Evolutionary conservation across 441 rosid genomes (phyloP), one percentile per base, ranked within the genome.

Genomic region (Jatropha podagrica): DNA sequence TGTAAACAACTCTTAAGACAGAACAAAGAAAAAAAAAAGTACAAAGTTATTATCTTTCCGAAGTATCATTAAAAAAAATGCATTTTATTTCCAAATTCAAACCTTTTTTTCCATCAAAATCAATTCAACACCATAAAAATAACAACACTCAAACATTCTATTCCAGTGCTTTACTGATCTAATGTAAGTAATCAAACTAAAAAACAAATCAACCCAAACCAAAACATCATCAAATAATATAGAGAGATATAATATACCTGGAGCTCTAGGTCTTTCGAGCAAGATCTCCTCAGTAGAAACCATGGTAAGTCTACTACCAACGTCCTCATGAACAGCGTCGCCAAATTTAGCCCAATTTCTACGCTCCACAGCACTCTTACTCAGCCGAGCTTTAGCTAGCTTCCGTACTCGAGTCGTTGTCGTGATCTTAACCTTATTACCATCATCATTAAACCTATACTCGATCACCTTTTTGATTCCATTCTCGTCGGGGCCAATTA

Each of bases 241-340:
- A 60, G 20, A 11, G 9, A 7, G 3, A 51, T 10, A 71, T 73
- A 75, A 51, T 10, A 71, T 73, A 75, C 90, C 90, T 65, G 79
- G 94, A 40, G 90, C 91, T 38, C 88, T 83, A 6, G 96, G 93
- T n/a, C 92, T 87, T 81, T 94, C 96, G 6, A 94, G 77, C 59
- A 89, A 58, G 74, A 94, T 89, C 84, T 92, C 93, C 77, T 92
- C 98, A 3, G 98, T 90, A 12, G 97, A 94, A 44, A 88, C 93
- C 96, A 91, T 87, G 26, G 97, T 91, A 72, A 94, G 92, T 38
- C 85, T 86, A 44, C 82, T 79, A 14, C 95, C 91, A 65, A 85
- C 93, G 9, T 88, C 95, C 76, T 92, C 95, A 52, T 82, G 88
- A 1, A 90, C 91, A 3, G 97, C 97, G 49, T 92, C 98, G 5